These are phyloP conservation scores for Microthlaspi erraticum DNA, from an alignment of 345 rosid genomes.

Conservation along the genomic window DNA sequence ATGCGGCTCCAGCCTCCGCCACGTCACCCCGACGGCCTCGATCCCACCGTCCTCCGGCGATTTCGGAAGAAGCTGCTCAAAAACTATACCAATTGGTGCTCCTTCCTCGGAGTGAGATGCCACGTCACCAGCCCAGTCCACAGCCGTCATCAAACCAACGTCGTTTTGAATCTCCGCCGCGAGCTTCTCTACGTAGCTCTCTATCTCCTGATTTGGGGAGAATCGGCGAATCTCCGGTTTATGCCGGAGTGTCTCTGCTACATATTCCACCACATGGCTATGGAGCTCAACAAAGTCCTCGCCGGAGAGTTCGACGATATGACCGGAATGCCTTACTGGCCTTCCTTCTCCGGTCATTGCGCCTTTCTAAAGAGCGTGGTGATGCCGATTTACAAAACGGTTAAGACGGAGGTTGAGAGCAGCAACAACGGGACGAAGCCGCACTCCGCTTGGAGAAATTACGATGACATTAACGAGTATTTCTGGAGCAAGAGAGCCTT, in stretches of 20 bases:
- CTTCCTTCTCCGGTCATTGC: slow-evolving; percentile 78
- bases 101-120: slow-evolving; percentile 56
- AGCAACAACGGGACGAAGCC: slow-evolving; percentile 96
- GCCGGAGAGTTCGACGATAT: slow-evolving; percentile 85
- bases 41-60: slow-evolving; percentile 60
- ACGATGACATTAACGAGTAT: slow-evolving; percentile 94
- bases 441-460: slow-evolving; percentile 90
- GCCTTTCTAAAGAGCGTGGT: slow-evolving; percentile 74
- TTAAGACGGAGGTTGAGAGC: slow-evolving; percentile 78
- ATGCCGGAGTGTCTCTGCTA: slow-evolving; percentile 90
- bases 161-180: slow-evolving; percentile 50
- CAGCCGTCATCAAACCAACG: slow-evolving; percentile 39
- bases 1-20: slow-evolving; percentile 74
- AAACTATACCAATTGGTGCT: slow-evolving; percentile 84
- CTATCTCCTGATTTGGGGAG: slow-evolving; percentile 89
- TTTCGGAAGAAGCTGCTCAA: slow-evolving; percentile 65
- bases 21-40: slow-evolving; percentile 55
- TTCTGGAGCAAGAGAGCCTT: slow-evolving; percentile 95
- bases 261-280: slow-evolving; percentile 89
- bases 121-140: slow-evolving; percentile 47
- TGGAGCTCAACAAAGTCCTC: slow-evolving; percentile 84
- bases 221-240: slow-evolving; percentile 82
- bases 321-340: slow-evolving; percentile 85
- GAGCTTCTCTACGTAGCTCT: slow-evolving; percentile 76
- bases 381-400: slow-evolving; percentile 78